Conservation (phyloP, 2,329 filamentous ascomycete genomes). For the Monosporascus sp. region DNA sequence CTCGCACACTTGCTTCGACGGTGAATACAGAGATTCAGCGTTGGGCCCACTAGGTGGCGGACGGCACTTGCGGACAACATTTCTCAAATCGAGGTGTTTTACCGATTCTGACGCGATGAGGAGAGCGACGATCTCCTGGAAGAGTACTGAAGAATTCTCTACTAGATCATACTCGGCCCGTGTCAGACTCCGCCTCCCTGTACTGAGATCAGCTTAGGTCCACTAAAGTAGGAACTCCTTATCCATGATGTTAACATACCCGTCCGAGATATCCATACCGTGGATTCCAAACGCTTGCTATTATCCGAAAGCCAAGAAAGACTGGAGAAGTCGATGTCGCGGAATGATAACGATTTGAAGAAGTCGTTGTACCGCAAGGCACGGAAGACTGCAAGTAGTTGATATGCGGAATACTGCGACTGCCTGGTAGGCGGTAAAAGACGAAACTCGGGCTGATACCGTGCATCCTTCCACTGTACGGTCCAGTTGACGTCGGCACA, state of each 20-base stretch:
- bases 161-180: conserved; percentile 43
- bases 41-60: conserved; percentile 13
- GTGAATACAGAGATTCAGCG: conserved; percentile 1
- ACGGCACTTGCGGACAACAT: conserved; percentile 28
- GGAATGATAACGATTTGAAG: conserved; percentile 53
- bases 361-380: conserved; percentile 55
- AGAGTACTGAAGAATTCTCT: conserved; percentile 44
- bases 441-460: conserved; percentile 47
- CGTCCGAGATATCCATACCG: conserved; percentile 48
- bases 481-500: conserved; percentile 48
- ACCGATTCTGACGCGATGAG: conserved; percentile 52
- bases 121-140: conserved; percentile 52
- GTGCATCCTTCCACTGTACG: conserved; percentile 40
- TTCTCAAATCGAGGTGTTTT: conserved; percentile 48
- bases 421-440: conserved; percentile 39
- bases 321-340: conserved; percentile 43
- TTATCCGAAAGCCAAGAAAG: conserved; percentile 39
- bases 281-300: conserved; percentile 37
- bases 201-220: conserved; percentile 15
- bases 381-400: conserved; percentile 52
- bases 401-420: conserved; percentile 40
- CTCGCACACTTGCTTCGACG: conserved; percentile 26
- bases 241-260: conserved; percentile 30
- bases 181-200: conserved; percentile 36
- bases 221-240: neutral